phyloP scores from a whole-genome alignment of 805 yeast species.

The Peterozyma xylosa region DNA sequence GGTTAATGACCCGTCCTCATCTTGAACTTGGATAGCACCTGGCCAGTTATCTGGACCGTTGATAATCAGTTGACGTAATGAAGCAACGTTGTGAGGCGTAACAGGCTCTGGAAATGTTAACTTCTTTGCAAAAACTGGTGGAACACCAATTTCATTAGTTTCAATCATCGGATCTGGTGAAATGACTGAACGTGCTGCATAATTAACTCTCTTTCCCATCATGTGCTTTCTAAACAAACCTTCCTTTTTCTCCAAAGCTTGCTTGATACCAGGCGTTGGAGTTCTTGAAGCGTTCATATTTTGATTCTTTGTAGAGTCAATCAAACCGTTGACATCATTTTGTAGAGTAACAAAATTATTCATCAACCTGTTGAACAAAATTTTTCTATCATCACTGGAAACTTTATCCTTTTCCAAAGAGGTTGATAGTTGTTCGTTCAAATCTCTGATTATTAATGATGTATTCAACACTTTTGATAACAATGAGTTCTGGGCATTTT shows the following conservation, averaged over 20 bases:
- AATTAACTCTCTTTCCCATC: slow-evolving; percentile 99
- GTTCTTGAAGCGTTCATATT: slow-evolving; percentile 57
- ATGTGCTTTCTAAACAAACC: slow-evolving; percentile 97
- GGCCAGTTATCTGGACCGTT: slow-evolving; percentile 99
- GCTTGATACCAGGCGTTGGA: slow-evolving; percentile 94
- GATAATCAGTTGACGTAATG: slow-evolving; percentile 87
- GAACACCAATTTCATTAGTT: slow-evolving; percentile 97
- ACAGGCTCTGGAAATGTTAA: slow-evolving; percentile 98
- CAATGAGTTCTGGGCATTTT: slow-evolving; percentile 87
- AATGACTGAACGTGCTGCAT: slow-evolving; percentile 97
- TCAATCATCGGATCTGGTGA: slow-evolving; percentile 98
- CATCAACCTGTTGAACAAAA: slow-evolving; percentile 83
- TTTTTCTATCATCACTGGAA: slow-evolving; percentile 63
- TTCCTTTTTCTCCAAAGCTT: slow-evolving; percentile 96
- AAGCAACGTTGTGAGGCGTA: slow-evolving; percentile 83
- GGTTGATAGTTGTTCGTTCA: slow-evolving; percentile 73
- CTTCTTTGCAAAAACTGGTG: slow-evolving; percentile 95
- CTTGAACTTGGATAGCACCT: slow-evolving; percentile 93
- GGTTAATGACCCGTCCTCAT: slow-evolving; percentile 84
- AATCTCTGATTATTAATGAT: slow-evolving; percentile 74
- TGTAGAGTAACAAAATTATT: slow-evolving; percentile 92
- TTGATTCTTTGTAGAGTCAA: slow-evolving; percentile 87
- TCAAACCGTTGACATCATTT: slow-evolving; percentile 88
- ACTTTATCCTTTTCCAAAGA: slow-evolving; percentile 52
- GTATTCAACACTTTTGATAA: slow-evolving; percentile 76